Conservation (phyloP, 306 rosid genomes). For the Medicago ruthenica region DNA sequence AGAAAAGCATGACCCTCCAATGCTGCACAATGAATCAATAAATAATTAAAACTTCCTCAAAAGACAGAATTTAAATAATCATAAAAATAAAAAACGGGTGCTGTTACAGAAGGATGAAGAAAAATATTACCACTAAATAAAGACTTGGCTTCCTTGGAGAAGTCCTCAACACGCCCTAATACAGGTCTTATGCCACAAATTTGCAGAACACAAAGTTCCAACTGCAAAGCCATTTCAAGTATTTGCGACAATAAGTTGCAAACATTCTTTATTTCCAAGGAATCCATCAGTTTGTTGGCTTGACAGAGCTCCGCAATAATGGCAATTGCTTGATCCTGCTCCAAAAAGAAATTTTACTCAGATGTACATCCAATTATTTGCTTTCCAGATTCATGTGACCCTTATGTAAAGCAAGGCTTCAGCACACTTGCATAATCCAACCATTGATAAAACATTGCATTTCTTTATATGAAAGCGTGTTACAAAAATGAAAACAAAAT, state of each 20-base stretch:
- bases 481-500: conserved; percentile 20
- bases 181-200: conserved; percentile 95
- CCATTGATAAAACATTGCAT: conserved; percentile 1
- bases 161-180: conserved; percentile 87
- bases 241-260: conserved; percentile 73
- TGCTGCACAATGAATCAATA: conserved; percentile 58
- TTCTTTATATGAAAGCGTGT: conserved; percentile 8
- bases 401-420: neutral
- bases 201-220: conserved; percentile 88
- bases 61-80: conserved; percentile 2
- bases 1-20: conserved; percentile 72
- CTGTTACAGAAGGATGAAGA: conserved; percentile 14
- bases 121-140: conserved; percentile 65
- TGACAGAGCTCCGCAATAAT: conserved; percentile 72
- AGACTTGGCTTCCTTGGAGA: conserved; percentile 72
- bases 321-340: conserved; percentile 84
- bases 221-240: conserved; percentile 88
- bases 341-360: conserved; percentile 36
- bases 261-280: conserved; percentile 55
- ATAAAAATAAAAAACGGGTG: conserved; percentile 12
- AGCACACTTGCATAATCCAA: conserved; percentile 5
- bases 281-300: conserved; percentile 55
- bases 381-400: conserved; percentile 6
- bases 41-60: conserved; percentile 27
- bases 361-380: conserved; percentile 24